These are phyloP conservation scores for Paspalum notatum DNA, from an alignment of 176 grass and related monocot species.

Conservation along the genomic window DNA sequence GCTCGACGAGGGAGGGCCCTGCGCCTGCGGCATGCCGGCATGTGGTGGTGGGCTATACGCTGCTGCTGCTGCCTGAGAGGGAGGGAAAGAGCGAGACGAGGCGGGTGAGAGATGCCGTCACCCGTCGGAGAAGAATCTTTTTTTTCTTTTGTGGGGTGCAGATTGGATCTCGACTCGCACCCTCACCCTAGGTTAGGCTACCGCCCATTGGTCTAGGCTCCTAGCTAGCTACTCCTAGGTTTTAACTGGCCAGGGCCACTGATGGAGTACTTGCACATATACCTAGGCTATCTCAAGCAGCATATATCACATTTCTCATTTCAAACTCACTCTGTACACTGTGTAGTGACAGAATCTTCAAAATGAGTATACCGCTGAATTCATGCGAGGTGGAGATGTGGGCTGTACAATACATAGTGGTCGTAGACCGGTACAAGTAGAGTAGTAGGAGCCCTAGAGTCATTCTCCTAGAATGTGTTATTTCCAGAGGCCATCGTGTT, in stretches of 20 bases:
- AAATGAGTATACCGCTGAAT: no score
- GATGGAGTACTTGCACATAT: not conserved
- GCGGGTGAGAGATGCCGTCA: not conserved
- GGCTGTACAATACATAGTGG: not conserved
- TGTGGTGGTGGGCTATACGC: conserved; percentile 43
- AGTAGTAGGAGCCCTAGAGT: no score
- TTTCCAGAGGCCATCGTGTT: no score
- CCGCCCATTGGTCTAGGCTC: not conserved
- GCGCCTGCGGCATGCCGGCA: not conserved
- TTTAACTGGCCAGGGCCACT: not conserved
- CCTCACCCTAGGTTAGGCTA: conserved; percentile 19
- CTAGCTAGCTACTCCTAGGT: not conserved
- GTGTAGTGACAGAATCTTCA: no score
- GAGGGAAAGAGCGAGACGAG: not conserved
- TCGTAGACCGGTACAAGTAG: not conserved
- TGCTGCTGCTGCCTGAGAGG: not conserved
- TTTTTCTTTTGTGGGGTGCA: conserved; percentile 55
- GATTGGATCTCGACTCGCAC: conserved; percentile 44
- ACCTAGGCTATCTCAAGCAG: no score
- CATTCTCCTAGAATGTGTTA: no score
- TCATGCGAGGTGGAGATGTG: not conserved
- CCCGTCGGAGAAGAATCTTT: conserved; percentile 41
- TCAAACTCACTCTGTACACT: no score
- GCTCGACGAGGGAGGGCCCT: not conserved
- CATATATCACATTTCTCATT: conserved; percentile 9